Percentiles rank a stretch among this genome's conserved stretches.
Conservation (phyloP, 2,329 filamentous ascomycete species). For the Verruconis gallopava region DNA sequence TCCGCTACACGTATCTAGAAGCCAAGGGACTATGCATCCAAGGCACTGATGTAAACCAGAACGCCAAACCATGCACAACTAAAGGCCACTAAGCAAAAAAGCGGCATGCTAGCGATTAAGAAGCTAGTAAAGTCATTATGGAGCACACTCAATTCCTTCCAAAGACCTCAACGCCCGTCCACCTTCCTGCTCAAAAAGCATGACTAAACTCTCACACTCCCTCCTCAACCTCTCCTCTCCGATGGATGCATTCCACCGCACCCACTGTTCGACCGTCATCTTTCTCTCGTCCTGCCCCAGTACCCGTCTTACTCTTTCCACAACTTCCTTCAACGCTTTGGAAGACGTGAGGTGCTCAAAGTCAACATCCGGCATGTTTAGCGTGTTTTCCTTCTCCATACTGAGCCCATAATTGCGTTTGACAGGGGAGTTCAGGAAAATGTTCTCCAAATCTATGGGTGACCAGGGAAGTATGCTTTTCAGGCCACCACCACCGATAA, state of each 20-base stretch:
- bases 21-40: too few relatives aligned
- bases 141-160: constrained; percentile 48
- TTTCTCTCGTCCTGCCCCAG: constrained; percentile 65
- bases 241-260: constrained; percentile 63
- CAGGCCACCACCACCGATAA: constrained; percentile 32
- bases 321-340: constrained; percentile 25
- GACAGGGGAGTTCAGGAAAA: constrained; percentile 34
- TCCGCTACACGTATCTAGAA: too few relatives aligned
- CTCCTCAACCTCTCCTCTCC: constrained; percentile 67
- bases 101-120: too few relatives aligned
- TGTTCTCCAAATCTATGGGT: constrained; percentile 59
- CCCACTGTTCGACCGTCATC: constrained; percentile 94
- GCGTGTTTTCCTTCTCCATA: constrained; percentile 12
- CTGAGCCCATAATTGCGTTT: constrained; percentile 1
- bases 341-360: constrained; percentile 27
- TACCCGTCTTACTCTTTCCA: constrained; percentile 41
- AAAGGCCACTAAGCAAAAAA: too few relatives aligned
- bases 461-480: constrained; percentile 51
- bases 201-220: constrained; percentile 75
- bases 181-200: constrained; percentile 72
- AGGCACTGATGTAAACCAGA: too few relatives aligned
- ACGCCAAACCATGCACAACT: too few relatives aligned
- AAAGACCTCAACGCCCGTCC: constrained; percentile 62
- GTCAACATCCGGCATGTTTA: constrained; percentile 14
- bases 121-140: too few relatives aligned